Conservation (phyloP, 2,329 filamentous ascomycete genomes). For the Diaporthe sp. region DNA sequence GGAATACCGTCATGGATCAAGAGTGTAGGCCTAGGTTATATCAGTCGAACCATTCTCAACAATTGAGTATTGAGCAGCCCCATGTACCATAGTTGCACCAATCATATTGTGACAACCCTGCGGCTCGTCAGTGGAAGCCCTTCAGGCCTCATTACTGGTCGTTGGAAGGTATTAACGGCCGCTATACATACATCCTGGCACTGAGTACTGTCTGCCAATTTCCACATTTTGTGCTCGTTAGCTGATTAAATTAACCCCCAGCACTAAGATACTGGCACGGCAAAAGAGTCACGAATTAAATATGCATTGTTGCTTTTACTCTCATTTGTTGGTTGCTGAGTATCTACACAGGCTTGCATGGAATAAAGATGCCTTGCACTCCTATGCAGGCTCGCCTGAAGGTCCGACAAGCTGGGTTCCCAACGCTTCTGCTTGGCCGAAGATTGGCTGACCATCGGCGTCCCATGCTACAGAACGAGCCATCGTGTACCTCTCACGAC, state of each 20-base stretch:
- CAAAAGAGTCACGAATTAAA: fast-evolving
- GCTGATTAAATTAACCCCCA: no score
- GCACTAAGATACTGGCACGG: fast-evolving
- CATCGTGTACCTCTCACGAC: conserved; percentile 2
- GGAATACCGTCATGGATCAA: background rate
- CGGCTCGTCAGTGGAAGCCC: background rate
- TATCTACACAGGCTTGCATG: no score
- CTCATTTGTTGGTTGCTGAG: no score
- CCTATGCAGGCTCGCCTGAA: background rate
- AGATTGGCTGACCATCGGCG: background rate
- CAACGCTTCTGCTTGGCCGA: background rate
- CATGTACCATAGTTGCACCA: background rate
- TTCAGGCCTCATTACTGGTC: no score
- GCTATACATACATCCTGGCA: background rate
- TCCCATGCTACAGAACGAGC: background rate
- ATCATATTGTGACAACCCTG: fast-evolving
- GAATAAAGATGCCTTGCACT: no score
- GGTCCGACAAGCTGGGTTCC: background rate
- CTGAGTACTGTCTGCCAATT: background rate
- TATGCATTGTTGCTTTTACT: background rate
- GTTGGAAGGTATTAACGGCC: no score
- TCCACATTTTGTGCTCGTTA: background rate
- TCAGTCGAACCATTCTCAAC: background rate
- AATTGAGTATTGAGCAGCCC: background rate
- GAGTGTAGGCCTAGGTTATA: background rate